These are phyloP conservation scores for Xanthoconium separans DNA, from an alignment of 1,284 basidiomycete genomes.

Conservation along the genomic window DNA sequence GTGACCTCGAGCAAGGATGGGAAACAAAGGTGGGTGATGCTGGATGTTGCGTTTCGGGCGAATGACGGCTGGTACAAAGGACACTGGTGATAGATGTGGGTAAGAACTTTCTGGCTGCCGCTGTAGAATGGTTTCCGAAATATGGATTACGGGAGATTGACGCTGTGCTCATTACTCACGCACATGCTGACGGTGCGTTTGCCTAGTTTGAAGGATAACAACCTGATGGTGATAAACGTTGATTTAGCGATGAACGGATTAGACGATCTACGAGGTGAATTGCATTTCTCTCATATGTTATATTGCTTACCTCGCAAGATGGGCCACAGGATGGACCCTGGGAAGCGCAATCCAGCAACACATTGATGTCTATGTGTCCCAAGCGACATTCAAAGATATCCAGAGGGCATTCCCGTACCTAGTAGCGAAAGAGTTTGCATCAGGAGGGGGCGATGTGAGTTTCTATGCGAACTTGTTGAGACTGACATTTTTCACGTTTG, in stretches of 20 bases:
- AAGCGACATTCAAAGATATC: constrained; percentile 63
- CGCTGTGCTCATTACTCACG: constrained; percentile 76
- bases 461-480: not conserved
- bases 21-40: constrained; percentile 47
- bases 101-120: constrained; percentile 76
- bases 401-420: constrained; percentile 75
- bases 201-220: not conserved
- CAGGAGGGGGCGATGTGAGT: constrained; percentile 75
- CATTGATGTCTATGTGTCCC: constrained; percentile 72
- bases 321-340: constrained; percentile 68
- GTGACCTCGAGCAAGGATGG: constrained; percentile 48
- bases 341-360: constrained; percentile 61
- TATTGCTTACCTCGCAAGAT: not conserved
- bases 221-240: constrained; percentile 7
- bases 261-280: constrained; percentile 73
- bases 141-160: constrained; percentile 73
- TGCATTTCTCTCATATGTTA: not conserved
- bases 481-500: constrained; percentile 4
- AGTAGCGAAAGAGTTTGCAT: constrained; percentile 69
- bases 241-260: constrained; percentile 74
- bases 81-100: constrained; percentile 79
- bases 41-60: not conserved
- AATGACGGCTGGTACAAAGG: constrained; percentile 34
- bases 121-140: constrained; percentile 79
- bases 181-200: constrained; percentile 70